Evolutionary conservation across 192 early-diverging fungal genomes (phyloP), one percentile per base, ranked within the genome.

Genomic region (Coemansia sp.): DNA sequence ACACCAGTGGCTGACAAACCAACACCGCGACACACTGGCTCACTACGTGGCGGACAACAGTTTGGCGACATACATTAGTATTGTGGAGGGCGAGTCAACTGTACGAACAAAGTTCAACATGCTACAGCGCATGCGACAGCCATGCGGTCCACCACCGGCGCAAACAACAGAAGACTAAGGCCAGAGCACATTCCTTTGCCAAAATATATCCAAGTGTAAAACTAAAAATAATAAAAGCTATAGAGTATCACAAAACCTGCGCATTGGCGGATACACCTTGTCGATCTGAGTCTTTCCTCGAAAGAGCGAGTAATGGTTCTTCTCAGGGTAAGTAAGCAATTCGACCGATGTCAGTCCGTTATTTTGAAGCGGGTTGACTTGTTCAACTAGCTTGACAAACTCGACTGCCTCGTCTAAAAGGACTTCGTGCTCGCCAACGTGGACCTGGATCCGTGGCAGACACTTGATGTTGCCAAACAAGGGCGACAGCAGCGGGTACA

Each of bases 1-100:
- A 43, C 68, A 84, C 72, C 46, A 72, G 39, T 84, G 82, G 82
- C 39, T 84, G 50, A 69, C 74, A 9, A 72, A 73, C 70, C 82
- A 84, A 66, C 82, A 84, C 46, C 82, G 73, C n/a, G 82, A 84
- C 38, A 84, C 82, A 0, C 62, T 79, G 53, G 68, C 82, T n/a
- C 63, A 84, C 50, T 78, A 76, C 42, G 82, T 76, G 5, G 52
- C 74, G 6, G 77, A 84, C 59, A 38, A 70, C 63, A 76, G 82
- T 30, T 28, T 84, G 61, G 70, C 82, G 32, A 71, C 68, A 46
- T 78, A 67, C 30, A 79, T 84, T 55, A 66, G 67, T 11, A 70
- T 84, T 17, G 77, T 63, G 13, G 82, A 84, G 26, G 82, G 77
- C 30, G 74, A 84, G 46, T 70, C 73, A 5, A 26, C 73, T 14